A percentile compares a stretch with the other conserved stretches of the same genome.
Conservation (phyloP, 2,329 filamentous ascomycete genomes). For the Aspergillus udagawae region DNA sequence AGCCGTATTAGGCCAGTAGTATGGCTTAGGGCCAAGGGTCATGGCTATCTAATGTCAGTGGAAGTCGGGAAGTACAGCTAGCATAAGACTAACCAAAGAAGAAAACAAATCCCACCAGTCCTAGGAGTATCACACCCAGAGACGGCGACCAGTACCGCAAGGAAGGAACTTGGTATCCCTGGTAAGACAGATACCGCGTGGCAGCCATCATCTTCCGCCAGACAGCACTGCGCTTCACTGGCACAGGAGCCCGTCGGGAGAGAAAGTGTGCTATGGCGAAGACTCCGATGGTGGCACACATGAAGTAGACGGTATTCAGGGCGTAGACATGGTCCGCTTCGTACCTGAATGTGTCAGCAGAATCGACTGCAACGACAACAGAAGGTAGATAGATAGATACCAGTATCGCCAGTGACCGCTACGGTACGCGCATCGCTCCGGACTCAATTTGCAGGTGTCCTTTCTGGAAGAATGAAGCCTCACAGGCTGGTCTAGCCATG, state of each 20-base stretch:
- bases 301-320: conserved; percentile 51
- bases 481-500: conserved; percentile 31
- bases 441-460: conserved; percentile 25
- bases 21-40: conserved; percentile 49
- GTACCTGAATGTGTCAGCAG: conserved; percentile 39
- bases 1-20: conserved; percentile 52
- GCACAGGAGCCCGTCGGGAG: conserved; percentile 25
- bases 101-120: conserved; percentile 41
- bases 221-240: conserved; percentile 18
- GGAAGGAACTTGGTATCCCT: conserved; percentile 30
- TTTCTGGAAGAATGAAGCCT: conserved; percentile 28
- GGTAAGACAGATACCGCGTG: conserved; percentile 43
- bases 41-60: conserved; percentile 30
- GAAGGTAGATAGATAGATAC: conserved; percentile 14
- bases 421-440: conserved; percentile 28
- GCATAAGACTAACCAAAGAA: conserved; percentile 35
- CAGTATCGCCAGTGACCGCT: conserved; percentile 27
- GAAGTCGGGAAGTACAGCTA: no score
- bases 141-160: conserved; percentile 44
- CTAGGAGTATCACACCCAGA: conserved; percentile 43
- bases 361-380: background rate
- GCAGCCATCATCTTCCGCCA: conserved; percentile 35
- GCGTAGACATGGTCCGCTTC: conserved; percentile 53
- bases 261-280: conserved; percentile 44
- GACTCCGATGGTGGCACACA: conserved; percentile 47